These are phyloP conservation scores for Lantana camara DNA, from an alignment of 257 asterid species.

Conservation along the genomic window DNA sequence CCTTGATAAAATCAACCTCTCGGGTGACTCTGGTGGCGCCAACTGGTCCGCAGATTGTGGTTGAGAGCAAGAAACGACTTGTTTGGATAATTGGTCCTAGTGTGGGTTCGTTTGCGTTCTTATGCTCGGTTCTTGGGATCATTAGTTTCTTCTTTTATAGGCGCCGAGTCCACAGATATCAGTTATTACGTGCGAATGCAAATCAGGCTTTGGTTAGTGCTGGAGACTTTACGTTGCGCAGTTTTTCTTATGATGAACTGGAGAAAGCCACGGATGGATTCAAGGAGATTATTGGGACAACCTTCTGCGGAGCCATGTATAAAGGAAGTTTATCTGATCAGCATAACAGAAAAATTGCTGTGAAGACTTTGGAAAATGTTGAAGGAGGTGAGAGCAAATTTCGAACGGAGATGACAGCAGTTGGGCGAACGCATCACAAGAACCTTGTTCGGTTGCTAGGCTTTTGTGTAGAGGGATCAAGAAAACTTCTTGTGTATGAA, in stretches of 20 bases:
- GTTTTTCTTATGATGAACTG: conserved; percentile 6
- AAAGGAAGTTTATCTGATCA: conserved; percentile 4
- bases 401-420: conserved; percentile 13
- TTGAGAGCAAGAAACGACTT: conserved; percentile 4
- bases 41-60: background rate
- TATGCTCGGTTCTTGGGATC: background rate
- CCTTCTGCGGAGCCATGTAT: background rate
- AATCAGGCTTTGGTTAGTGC: background rate
- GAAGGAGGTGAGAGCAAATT: background rate
- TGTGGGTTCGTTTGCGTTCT: background rate
- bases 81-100: background rate
- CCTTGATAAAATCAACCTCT: background rate
- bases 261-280: conserved; percentile 14
- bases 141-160: background rate
- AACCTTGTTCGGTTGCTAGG: conserved; percentile 8
- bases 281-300: background rate
- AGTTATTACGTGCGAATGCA: background rate
- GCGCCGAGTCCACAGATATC: background rate
- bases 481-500: conserved; percentile 5
- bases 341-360: background rate
- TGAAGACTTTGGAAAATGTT: conserved; percentile 9
- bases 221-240: background rate
- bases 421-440: conserved; percentile 13
- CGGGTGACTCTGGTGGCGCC: background rate
- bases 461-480: conserved; percentile 4